Base-by-base conservation (phyloP, 176 grass and related monocot species). In the Secale cereale region DNA sequence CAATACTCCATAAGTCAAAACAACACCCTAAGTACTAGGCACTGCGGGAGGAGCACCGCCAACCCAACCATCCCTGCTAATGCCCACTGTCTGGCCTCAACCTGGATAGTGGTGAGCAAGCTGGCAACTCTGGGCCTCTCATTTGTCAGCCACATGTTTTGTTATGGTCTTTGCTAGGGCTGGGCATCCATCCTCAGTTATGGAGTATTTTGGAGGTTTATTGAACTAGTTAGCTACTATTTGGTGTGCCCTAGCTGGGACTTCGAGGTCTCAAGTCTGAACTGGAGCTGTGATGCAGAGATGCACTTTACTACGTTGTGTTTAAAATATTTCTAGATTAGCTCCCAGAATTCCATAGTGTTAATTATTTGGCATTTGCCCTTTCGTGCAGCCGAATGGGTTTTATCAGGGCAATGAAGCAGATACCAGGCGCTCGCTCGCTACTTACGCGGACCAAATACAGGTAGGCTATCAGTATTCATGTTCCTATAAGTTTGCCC, bases 321-420 rank as follows among this genome's bases (percentile, higher is more conserved):
- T 83, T 30, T 80, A 27, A 48, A 31, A 69, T 57, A 6, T 65
- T 77, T 70, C 19, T 63, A 65, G n/a, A 32, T 59, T 37, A 41
- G 19, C 70, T 81, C n/a, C 22, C 15, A 43, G 11, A 82, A 63
- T 68, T 39, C 31, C 26, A 50, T n/a, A 36, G 20, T 83, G 7
- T 19, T 80, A 54, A 82, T 85, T 81, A 73, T 41, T 66, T 56
- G 22, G 22, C 84, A 40, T 61, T 81, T 76, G 22, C 57, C 62
- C 23, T 91, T 86, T 86, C 83, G 78, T 72, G 78, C 76, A 98
- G 95, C 92, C 95, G 8, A 98, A 98, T 86, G 95, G 89, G 86
- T 98, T 84, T 85, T 85, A 93, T 84, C 92, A 98, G 62, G 95
- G 95, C 70, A 94, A 76, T 69, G 84, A 94, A 93, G 89, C 78